Base-by-base conservation (phyloP, 2,329 filamentous ascomycete genomes). In the Colletotrichum phormii region DNA sequence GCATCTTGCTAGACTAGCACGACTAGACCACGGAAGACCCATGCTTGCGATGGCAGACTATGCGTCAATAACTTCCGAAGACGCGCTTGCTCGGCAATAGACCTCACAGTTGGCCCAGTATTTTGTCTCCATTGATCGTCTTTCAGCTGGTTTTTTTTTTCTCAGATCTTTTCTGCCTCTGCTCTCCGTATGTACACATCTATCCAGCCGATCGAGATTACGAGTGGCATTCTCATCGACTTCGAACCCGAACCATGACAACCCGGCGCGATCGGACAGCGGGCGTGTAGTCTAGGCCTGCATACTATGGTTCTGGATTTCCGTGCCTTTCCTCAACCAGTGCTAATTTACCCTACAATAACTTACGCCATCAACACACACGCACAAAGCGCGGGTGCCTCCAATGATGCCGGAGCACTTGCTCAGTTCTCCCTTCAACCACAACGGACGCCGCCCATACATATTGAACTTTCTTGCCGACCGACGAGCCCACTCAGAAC, bases 121-220 rank as follows among this genome's bases (percentile, higher is more conserved):
- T 64, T 62, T 24, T 29, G n/a, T 49, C 61, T 60, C 62, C 42
- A 60, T 29, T 49, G n/a, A 66, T 70, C 62, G 53, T 37, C 60
- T n/a, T 29, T 35, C 60, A 24, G 42, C 42, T 29, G 4, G 12
- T 18, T n/a, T 51, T 33, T n/a, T 51, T 33, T 15, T 22, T 49
- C 15, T 49, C 42, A 49, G 18, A 49, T 49, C 18, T 49, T 49
- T 49, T n/a, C 42, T 49, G 42, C 18, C 42, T 49, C 18, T 49
- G 12, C 12, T 37, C 11, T 13, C 9, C 12, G 12, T 8, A 12
- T 12, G 4, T 5, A 37, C 35, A 35, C 26, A 35, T 49, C 33
- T 18, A 6, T 24, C 26, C 11, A 37, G 26, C 49, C 29, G 58
- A 71, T 71, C 49, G 57, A 67, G 35, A 71, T 63, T 33, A 49